Base-by-base conservation (phyloP, 257 asterid genomes). In the Solanum megistacrolobum region DNA sequence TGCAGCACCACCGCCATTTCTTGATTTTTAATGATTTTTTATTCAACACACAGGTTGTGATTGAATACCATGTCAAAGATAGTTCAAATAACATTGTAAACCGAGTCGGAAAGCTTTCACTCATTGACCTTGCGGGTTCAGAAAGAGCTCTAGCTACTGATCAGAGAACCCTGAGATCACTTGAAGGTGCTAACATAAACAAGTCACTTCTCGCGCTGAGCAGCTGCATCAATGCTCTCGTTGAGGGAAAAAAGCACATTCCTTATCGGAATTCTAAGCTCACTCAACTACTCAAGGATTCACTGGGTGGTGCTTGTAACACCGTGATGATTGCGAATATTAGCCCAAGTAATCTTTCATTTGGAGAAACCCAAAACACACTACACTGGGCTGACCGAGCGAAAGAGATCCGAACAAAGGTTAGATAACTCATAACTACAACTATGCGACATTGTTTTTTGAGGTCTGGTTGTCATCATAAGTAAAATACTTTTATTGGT, bases 361-460 rank as follows among this genome's bases (percentile, higher is more conserved):
- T 94, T 82, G 92, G 94, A 35, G 96, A 93, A 90, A 94, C 96
- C 18, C 95, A 94, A 52, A 94, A 94, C 87, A 94, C 95, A 41
- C 95, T 94, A 83, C 94, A 93, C 82, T 94, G 96, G 96, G 96
- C 96, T 84, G 96, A 94, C 88, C 90, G 96, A 87, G 96, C 96
- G n/a, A 94, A 92, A 85, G 93, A 94, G 89, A 94, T 94, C 85
- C 90, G 93, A n/a, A 90, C 92, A 88, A 94, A 93, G 93, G 95
- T 93, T 62, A 32, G 31, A 85, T 32, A 6, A 81, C 6, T 81
- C 11, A 48, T 18, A 81, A 81, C 68, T 81, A 81, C 41, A 5
- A 5, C 16, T 43, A 4, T 0, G 4, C 18, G 16, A 7, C n/a
- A 13, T 41, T 41, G 84, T 78, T 78, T 41, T 78, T 76, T 39